Base-by-base conservation (phyloP, 768 basidiomycete genomes). In the Botryobasidium botryosum region DNA sequence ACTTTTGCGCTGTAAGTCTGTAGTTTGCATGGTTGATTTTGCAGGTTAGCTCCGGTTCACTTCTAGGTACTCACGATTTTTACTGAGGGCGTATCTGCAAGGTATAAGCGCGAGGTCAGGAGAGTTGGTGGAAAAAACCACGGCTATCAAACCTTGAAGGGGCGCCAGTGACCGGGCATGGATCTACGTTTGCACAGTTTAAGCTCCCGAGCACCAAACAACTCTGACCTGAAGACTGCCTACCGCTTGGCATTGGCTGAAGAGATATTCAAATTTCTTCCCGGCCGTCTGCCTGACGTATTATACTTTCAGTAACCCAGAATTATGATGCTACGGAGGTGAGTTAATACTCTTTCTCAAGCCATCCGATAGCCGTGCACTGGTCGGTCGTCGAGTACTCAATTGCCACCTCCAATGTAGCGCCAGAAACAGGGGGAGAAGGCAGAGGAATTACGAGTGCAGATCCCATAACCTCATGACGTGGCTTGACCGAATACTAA, bases 1-100 rank as follows among this genome's bases (percentile, higher is more conserved):
- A 94, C 80, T 47, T 59, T 67, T 0, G 90, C 84, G n/a, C 71
- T 67, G 56, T 92, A 96, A n/a, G 77, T 90, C 72, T 85, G 28
- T n/a, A n/a, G n/a, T n/a, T n/a, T n/a, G n/a, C n/a, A n/a, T n/a
- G n/a, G n/a, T n/a, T n/a, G n/a, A n/a, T n/a, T 35, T 17, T 23
- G 21, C 3, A 28, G 7, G 5, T 21, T 40, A 7, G 23, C 20
- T 42, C 32, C n/a, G 31, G 33, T 26, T 2, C 23, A 17, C 31
- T 17, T n/a, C n/a, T n/a, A n/a, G 33, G 15, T 7, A 62, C 72
- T 43, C 52, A 77, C 82, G 42, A 82, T 70, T 61, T 97, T 94
- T 48, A 81, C 75, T 1, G 80, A 79, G 3, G 90, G 82, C 0
- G 80, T 82, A 56, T 94, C 90, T 78, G 53, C 33, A 39, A 42